Evolutionary conservation across 768 basidiomycete genomes (phyloP), one percentile per base, ranked within the genome.

Genomic region (Serendipita indica): DNA sequence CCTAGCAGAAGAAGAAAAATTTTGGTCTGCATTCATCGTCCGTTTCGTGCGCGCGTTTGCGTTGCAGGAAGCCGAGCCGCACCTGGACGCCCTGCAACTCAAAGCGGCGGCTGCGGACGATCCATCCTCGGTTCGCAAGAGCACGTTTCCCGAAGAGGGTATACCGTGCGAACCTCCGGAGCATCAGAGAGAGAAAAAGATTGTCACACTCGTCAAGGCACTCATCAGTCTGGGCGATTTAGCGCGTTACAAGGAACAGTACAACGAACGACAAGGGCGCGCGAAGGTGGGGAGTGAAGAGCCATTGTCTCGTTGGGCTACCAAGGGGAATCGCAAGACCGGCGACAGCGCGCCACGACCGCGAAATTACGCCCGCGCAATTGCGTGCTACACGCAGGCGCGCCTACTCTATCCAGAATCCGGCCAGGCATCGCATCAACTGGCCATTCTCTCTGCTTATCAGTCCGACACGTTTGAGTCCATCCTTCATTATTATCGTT

Each of bases 361-460:
- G 30, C 75, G 83, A 62, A 84, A 83, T 63, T 91, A 84, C 67
- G 76, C 81, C 43, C 82, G 78, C 65, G 88, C 89, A 1, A 79
- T 80, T 16, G 78, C 79, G 54, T 89, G 83, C 67, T 99, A 97
- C 69, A 82, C 88, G 49, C 85, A 89, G 62, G 93, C 96, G 1
- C 77, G 85, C 37, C 67, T 83, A 30, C 75, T 99, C 6, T 73
- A 87, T 3, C 94, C 96, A 0, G 76, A 84, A 58, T 89, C 94
- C 63, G 96, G 94, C 63, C 93, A 97, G 66, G 80, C 96, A 0
- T 94, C 86, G 18, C 94, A 98, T 68, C 96, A 98, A 69, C 81
- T 98, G 18, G 96, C 94, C 3, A 93, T 97, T 61, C 78, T 97
- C 32, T 79, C 90, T 2, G 82, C 84, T 3, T 93, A 96, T 69